A percentile compares a stretch with the other conserved stretches of the same genome.
phyloP scores from a whole-genome alignment of 2,329 filamentous ascomycete genomes.

The Fusarium nanum region DNA sequence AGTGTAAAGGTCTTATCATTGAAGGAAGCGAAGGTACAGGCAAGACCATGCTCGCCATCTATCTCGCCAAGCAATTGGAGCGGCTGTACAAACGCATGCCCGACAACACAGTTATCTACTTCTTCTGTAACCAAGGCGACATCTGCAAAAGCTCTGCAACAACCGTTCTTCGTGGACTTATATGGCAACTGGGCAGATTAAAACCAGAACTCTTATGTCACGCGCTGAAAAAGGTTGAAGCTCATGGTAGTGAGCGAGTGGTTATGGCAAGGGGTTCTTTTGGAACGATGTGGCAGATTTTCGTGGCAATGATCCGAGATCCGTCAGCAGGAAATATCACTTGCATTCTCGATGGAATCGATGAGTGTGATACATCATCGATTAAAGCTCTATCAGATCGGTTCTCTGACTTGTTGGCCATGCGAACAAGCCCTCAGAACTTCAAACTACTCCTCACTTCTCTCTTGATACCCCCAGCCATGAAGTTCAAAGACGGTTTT shows the following conservation, averaged over 20 bases:
- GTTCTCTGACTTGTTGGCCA: not conserved
- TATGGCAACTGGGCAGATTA: slow-evolving; percentile 22
- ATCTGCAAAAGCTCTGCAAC: slow-evolving; percentile 7
- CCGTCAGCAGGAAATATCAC: not conserved
- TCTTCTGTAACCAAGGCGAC: slow-evolving; percentile 21
- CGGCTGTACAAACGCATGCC: not conserved
- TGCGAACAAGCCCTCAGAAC: not conserved
- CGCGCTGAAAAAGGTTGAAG: not conserved
- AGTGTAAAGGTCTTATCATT: not conserved
- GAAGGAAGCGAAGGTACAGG: slow-evolving; percentile 8
- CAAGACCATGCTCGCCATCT: slow-evolving; percentile 19
- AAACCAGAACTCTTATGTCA: not conserved
- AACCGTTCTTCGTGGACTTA: slow-evolving; percentile 6
- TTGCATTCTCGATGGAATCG: slow-evolving; percentile 20
- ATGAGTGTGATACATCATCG: slow-evolving; percentile 10
- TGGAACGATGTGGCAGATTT: slow-evolving; percentile 18
- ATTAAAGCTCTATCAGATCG: not conserved
- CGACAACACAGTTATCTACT: slow-evolving; percentile 9
- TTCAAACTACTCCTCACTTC: slow-evolving; percentile 2
- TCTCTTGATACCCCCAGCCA: not conserved
- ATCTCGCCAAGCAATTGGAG: slow-evolving; percentile 14
- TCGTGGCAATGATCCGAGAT: slow-evolving; percentile 5
- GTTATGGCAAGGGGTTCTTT: not conserved
- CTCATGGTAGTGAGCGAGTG: not conserved
- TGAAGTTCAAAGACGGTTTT: not conserved